Evolutionary conservation across 2,329 filamentous ascomycete species (phyloP).

Genomic region (Pyrenochaeta sp.): DNA sequence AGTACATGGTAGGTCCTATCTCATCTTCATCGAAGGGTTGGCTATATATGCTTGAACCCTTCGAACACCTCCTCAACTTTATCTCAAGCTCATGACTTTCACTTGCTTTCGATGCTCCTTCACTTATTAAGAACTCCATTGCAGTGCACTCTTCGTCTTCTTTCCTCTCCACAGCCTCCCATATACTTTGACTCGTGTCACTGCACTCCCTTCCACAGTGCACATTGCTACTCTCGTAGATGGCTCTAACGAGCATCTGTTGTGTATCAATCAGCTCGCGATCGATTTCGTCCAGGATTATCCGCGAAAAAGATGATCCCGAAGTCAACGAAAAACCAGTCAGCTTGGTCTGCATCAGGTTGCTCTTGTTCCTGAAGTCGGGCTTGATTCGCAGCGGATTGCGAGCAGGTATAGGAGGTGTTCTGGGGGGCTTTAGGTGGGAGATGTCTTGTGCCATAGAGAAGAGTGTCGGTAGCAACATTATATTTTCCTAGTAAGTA

Average conservation of each 20-base stretch:
- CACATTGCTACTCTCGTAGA: background rate
- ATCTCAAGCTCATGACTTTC: background rate
- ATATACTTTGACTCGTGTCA: background rate
- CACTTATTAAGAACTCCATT: background rate
- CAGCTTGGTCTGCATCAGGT: background rate
- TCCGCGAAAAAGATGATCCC: background rate
- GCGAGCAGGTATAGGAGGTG: conserved; percentile 9
- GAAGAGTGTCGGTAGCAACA: background rate
- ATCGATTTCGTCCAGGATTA: conserved; percentile 3
- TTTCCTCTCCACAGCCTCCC: background rate
- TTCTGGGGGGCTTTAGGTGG: conserved; percentile 1
- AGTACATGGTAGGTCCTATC: no score
- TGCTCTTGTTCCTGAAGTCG: background rate
- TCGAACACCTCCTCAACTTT: background rate
- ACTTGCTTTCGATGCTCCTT: background rate
- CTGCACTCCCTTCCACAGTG: background rate
- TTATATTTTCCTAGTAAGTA: background rate
- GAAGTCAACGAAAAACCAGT: background rate
- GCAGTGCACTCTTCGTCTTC: background rate
- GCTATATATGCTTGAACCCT: background rate
- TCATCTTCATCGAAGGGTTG: background rate
- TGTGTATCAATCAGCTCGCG: conserved; percentile 3
- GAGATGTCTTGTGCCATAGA: conserved; percentile 2
- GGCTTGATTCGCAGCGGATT: conserved; percentile 5
- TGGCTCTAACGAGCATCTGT: background rate